A percentile compares a stretch with the other conserved stretches of the same genome.
Evolutionary conservation across 768 basidiomycete genomes (phyloP).

Genomic region (Favolaschia claudopus): DNA sequence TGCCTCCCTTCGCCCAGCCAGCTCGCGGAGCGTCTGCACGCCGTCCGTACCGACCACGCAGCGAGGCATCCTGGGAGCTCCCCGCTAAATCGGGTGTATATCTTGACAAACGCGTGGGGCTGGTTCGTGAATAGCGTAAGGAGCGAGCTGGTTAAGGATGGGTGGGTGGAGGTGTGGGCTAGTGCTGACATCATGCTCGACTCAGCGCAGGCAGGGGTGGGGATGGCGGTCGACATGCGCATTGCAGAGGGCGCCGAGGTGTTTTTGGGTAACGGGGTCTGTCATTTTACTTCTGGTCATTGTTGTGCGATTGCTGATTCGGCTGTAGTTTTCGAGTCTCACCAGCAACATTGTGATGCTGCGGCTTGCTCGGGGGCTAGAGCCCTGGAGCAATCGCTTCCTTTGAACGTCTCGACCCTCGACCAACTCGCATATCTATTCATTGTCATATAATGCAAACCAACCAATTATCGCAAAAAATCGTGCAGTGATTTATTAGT

Average conservation of each 20-base stretch:
- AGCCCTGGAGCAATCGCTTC: conserved; percentile 26
- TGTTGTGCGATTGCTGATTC: neutral
- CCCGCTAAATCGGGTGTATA: conserved; percentile 43
- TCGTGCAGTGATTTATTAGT: too few relatives aligned
- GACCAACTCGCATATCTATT: too few relatives aligned
- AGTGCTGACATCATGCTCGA: conserved; percentile 52
- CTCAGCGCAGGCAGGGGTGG: conserved; percentile 45
- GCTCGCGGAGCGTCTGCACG: conserved; percentile 47
- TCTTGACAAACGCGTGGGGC: conserved; percentile 61
- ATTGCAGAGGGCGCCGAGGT: conserved; percentile 51
- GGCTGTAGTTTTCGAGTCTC: conserved; percentile 42
- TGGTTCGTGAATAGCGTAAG: conserved; percentile 50
- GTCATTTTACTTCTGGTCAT: neutral
- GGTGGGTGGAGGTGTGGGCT: conserved; percentile 57
- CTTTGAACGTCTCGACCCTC: too few relatives aligned
- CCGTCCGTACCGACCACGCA: conserved; percentile 42
- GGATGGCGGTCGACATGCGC: conserved; percentile 52
- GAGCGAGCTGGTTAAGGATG: conserved; percentile 47
- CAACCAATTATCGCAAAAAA: too few relatives aligned
- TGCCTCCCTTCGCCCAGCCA: conserved; percentile 53
- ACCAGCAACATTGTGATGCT: conserved; percentile 50
- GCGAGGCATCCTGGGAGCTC: conserved; percentile 28
- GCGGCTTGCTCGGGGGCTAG: conserved; percentile 30
- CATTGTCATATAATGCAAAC: too few relatives aligned
- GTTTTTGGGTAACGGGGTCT: conserved; percentile 48